phyloP scores from a whole-genome alignment of 2,329 filamentous ascomycete species.

The Colletotrichum sp. region DNA sequence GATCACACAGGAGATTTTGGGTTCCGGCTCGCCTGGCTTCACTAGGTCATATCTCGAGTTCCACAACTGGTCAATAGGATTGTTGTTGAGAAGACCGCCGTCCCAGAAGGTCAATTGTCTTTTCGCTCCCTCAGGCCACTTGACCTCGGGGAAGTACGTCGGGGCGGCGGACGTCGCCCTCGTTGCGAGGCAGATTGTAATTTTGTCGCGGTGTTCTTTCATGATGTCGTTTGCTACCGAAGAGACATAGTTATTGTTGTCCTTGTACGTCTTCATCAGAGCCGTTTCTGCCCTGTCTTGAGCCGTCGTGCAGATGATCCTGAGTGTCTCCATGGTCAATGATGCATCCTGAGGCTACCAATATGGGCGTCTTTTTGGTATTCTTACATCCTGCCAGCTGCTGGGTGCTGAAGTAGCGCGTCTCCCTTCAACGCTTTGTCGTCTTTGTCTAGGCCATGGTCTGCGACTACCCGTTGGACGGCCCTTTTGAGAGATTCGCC shows the following conservation, averaged over 20 bases:
- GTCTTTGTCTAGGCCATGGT: not conserved
- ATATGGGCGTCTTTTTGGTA: not conserved
- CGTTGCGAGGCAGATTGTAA: not conserved
- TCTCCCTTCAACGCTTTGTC: not conserved
- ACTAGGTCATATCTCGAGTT: not conserved
- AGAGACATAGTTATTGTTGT: not conserved
- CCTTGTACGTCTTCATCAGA: not conserved
- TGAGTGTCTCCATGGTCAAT: not conserved
- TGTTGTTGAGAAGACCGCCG: not conserved
- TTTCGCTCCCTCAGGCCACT: not conserved
- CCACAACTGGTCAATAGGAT: not conserved
- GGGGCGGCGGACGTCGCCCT: not conserved
- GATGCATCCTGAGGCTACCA: not conserved
- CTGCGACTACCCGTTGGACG: not conserved
- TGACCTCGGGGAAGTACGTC: not conserved
- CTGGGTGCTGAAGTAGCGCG: not conserved
- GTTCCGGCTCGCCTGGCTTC: not conserved
- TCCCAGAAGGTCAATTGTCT: not conserved
- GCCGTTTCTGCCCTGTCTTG: not conserved
- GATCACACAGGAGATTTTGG: not conserved
- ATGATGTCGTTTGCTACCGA: not conserved
- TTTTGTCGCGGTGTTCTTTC: not conserved
- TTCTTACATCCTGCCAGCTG: not conserved
- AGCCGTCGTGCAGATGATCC: not conserved
- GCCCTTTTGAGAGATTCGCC: not conserved